These are phyloP conservation scores for Pichia ethanolica DNA, from an alignment of 805 yeast species.

Conservation along the genomic window DNA sequence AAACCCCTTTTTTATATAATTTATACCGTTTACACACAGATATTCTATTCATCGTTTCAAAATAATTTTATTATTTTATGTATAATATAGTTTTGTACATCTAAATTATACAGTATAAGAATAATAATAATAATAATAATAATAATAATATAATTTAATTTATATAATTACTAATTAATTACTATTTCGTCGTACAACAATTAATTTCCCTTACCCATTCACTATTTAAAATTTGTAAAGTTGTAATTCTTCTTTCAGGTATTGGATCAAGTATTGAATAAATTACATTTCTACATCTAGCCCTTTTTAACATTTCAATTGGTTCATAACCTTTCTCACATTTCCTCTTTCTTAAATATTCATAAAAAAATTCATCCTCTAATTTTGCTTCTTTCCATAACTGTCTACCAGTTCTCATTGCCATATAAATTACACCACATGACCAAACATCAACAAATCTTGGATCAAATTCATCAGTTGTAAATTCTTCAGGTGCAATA, in stretches of 20 bases:
- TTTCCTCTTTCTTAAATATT: conserved; percentile 70
- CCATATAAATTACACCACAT: conserved; percentile 88
- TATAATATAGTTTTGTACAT: no score
- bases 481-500: conserved; percentile 84
- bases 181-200: conserved; percentile 46
- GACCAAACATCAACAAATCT: conserved; percentile 86
- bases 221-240: conserved; percentile 78
- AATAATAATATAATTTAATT: no score
- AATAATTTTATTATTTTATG: no score
- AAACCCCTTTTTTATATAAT: no score
- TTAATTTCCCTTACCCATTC: conserved; percentile 94
- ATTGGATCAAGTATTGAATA: conserved; percentile 91
- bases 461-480: conserved; percentile 63
- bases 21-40: no score
- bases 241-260: conserved; percentile 80
- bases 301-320: conserved; percentile 75
- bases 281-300: conserved; percentile 86
- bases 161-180: no score
- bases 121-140: no score
- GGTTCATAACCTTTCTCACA: conserved; percentile 87
- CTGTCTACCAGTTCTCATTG: conserved; percentile 91
- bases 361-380: conserved; percentile 73
- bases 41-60: no score
- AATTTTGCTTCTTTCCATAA: conserved; percentile 79
- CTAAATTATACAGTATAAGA: no score